Evolutionary conservation across 73 alveolate species (phyloP).

Genomic region (Strombidium stylifer): DNA sequence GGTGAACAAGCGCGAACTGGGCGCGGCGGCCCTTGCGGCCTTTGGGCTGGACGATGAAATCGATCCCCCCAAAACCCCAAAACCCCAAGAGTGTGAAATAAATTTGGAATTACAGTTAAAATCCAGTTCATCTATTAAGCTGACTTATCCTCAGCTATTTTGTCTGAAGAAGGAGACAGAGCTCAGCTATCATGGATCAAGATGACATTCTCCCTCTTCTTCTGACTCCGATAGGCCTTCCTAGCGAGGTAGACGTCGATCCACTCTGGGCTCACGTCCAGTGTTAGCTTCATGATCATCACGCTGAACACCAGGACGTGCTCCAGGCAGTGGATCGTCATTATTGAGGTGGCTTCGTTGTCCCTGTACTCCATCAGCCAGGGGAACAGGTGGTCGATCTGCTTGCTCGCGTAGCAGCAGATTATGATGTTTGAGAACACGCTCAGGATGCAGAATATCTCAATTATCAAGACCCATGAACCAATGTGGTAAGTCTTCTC

Average conservation of each 20-base stretch:
- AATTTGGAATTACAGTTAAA: no score
- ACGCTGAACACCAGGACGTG: constrained; percentile 31
- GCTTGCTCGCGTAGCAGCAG: constrained; percentile 40
- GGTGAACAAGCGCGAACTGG: no score
- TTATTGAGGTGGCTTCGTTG: constrained; percentile 2
- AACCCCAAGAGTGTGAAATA: no score
- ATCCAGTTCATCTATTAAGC: no score
- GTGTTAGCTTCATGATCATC: constrained; percentile 12
- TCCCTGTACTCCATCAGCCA: neutral
- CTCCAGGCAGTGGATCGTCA: constrained; percentile 38
- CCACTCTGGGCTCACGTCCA: constrained; percentile 35
- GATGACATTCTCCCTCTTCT: no score
- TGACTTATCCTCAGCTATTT: no score
- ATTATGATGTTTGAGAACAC: constrained; percentile 51
- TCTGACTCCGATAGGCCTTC: neutral
- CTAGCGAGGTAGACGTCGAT: constrained; percentile 14
- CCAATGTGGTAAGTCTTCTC: constrained; percentile 35
- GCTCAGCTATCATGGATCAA: no score
- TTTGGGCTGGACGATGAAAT: no score
- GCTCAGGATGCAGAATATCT: constrained; percentile 28
- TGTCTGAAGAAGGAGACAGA: no score
- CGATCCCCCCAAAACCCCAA: no score
- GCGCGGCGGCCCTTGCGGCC: no score
- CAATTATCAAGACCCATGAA: constrained; percentile 46
- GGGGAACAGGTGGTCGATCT: constrained; percentile 31